phyloP scores from a whole-genome alignment of 2,329 filamentous ascomycete species.

The Phaeoacremonium minimum region DNA sequence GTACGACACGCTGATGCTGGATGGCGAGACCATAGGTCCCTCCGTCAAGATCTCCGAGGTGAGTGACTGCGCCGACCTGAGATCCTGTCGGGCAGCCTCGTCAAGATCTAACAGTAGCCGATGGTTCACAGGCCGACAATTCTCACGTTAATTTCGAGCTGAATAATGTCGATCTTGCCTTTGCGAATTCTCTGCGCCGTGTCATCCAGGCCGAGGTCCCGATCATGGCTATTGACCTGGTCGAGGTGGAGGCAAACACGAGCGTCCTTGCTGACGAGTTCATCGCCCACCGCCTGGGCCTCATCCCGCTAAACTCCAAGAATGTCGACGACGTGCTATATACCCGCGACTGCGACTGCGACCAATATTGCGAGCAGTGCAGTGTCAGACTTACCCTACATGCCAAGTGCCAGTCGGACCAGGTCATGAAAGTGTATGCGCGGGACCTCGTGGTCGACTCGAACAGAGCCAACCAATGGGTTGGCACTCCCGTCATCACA shows the following conservation, averaged over 20 bases:
- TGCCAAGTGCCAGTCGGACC: constrained; percentile 78
- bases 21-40: constrained; percentile 51
- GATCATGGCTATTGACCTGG: constrained; percentile 89
- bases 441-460: constrained; percentile 75
- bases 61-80: constrained; percentile 16
- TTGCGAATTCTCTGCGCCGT: constrained; percentile 89
- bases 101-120: constrained; percentile 12
- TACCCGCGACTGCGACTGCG: constrained; percentile 93
- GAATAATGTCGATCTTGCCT: constrained; percentile 80
- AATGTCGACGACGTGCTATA: constrained; percentile 81
- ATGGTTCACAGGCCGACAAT: constrained; percentile 60
- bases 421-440: constrained; percentile 92
- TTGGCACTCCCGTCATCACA: constrained; percentile 78
- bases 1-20: constrained; percentile 57
- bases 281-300: constrained; percentile 84
- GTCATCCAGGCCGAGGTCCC: constrained; percentile 91
- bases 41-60: constrained; percentile 59
- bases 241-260: constrained; percentile 88
- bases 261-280: constrained; percentile 97
- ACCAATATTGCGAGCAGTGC: constrained; percentile 90
- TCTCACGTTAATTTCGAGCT: constrained; percentile 89
- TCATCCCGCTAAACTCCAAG: constrained; percentile 82
- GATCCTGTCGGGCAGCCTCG: neutral
- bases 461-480: constrained; percentile 65
- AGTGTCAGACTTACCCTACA: constrained; percentile 80